Percentiles rank a stretch among this genome's conserved stretches.
These are phyloP conservation scores for Kwoniella shivajii DNA, from an alignment of 1,284 basidiomycete genomes.

Conservation along the genomic window DNA sequence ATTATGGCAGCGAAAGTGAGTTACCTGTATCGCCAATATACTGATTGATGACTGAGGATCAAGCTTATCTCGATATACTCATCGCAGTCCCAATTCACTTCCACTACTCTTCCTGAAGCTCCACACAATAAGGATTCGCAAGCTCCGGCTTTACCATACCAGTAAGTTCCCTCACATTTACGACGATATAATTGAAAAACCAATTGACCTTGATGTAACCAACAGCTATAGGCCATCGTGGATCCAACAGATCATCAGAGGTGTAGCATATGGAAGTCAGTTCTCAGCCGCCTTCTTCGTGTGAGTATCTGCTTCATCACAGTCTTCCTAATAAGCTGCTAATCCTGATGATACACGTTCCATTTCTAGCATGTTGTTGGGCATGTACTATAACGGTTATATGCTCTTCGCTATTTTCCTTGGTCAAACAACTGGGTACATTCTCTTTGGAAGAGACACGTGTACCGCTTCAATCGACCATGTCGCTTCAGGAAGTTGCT, in stretches of 20 bases:
- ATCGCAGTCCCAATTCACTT: neutral
- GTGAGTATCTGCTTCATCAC: constrained; percentile 30
- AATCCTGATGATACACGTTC: no score
- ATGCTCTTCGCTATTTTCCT: constrained; percentile 53
- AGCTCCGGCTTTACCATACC: neutral
- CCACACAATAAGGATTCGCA: neutral
- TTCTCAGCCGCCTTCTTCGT: constrained; percentile 53
- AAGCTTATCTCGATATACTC: neutral
- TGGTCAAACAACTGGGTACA: constrained; percentile 45
- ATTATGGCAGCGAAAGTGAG: constrained; percentile 19
- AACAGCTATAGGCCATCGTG: constrained; percentile 41
- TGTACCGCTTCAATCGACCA: constrained; percentile 11
- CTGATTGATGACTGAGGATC: neutral
- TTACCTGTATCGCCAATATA: neutral
- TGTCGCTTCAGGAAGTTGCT: constrained; percentile 8
- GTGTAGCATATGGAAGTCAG: constrained; percentile 48
- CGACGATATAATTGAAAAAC: neutral
- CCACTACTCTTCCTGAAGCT: neutral
- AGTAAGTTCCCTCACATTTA: neutral
- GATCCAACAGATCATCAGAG: constrained; percentile 50
- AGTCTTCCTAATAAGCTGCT: no score
- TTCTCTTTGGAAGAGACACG: constrained; percentile 46
- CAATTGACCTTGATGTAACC: constrained; percentile 3
- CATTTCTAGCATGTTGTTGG: constrained; percentile 50
- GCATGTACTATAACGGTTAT: constrained; percentile 56